Conservation (phyloP, 345 rosid genomes). For the Melastoma malabathricum region DNA sequence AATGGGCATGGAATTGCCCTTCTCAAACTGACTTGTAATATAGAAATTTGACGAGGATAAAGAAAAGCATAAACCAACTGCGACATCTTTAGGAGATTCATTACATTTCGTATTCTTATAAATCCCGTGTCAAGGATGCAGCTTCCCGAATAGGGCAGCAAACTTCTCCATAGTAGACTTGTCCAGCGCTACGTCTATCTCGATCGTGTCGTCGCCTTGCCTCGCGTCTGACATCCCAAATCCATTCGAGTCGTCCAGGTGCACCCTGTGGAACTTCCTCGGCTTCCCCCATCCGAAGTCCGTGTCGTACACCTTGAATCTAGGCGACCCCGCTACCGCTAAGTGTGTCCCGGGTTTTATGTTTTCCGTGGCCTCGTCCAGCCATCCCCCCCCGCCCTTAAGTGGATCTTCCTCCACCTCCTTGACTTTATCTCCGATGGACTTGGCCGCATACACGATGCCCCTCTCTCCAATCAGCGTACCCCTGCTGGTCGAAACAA, state of each 20-base stretch:
- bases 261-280: constrained; percentile 14
- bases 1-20: too few relatives aligned
- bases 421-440: constrained; percentile 12
- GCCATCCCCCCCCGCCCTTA: constrained; percentile 11
- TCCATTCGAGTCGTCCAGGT: constrained; percentile 10
- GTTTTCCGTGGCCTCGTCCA: too few relatives aligned
- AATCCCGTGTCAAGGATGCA: too few relatives aligned
- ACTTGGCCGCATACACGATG: constrained; percentile 19
- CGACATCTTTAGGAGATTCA: too few relatives aligned
- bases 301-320: constrained; percentile 10
- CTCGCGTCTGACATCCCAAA: constrained; percentile 11
- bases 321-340: constrained; percentile 20
- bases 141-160: background rate
- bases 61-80: too few relatives aligned
- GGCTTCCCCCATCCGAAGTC: constrained; percentile 42
- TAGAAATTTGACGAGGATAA: too few relatives aligned
- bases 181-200: constrained; percentile 17
- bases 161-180: constrained; percentile 16
- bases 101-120: too few relatives aligned
- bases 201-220: constrained; percentile 19
- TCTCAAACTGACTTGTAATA: too few relatives aligned
- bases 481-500: constrained; percentile 4
- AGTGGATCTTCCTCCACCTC: constrained; percentile 14
- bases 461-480: constrained; percentile 19
- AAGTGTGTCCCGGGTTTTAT: background rate